A percentile compares a stretch with the other conserved stretches of the same genome.
These are phyloP conservation scores for Pseudogymnoascus sp. DNA, from an alignment of 2,329 filamentous ascomycete species.

Conservation along the genomic window DNA sequence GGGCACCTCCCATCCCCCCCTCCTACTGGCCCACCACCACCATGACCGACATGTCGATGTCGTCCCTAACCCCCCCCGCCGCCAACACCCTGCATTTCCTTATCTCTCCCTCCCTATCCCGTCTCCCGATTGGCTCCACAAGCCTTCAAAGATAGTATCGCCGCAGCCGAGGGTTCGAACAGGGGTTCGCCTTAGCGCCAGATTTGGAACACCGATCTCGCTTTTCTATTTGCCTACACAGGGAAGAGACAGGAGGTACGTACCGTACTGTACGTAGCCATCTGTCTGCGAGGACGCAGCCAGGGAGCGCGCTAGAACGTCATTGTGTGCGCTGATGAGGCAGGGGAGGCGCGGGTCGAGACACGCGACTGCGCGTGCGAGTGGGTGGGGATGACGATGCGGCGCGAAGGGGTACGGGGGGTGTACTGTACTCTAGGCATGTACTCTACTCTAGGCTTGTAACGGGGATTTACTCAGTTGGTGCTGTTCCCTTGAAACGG, in stretches of 20 bases:
- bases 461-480: not conserved
- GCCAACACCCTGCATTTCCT: not conserved
- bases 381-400: not conserved
- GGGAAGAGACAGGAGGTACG: not conserved
- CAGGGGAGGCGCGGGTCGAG: not conserved
- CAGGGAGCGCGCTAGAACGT: not conserved
- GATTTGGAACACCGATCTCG: not conserved
- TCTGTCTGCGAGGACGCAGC: not conserved
- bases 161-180: not conserved
- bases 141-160: not conserved
- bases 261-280: not conserved
- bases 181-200: not conserved
- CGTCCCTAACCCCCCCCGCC: not conserved
- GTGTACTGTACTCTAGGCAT: not conserved
- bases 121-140: not conserved
- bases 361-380: not conserved
- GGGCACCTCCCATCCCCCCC: not conserved
- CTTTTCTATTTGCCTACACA: not conserved
- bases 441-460: not conserved
- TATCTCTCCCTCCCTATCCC: not conserved
- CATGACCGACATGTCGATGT: conserved; percentile 2
- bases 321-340: not conserved
- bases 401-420: not conserved
- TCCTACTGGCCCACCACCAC: not conserved
- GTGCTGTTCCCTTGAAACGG: not conserved